A percentile compares a stretch with the other conserved stretches of the same genome.
Evolutionary conservation across 2,329 filamentous ascomycete genomes (phyloP).

Genomic region (Lecanicillium sp.): DNA sequence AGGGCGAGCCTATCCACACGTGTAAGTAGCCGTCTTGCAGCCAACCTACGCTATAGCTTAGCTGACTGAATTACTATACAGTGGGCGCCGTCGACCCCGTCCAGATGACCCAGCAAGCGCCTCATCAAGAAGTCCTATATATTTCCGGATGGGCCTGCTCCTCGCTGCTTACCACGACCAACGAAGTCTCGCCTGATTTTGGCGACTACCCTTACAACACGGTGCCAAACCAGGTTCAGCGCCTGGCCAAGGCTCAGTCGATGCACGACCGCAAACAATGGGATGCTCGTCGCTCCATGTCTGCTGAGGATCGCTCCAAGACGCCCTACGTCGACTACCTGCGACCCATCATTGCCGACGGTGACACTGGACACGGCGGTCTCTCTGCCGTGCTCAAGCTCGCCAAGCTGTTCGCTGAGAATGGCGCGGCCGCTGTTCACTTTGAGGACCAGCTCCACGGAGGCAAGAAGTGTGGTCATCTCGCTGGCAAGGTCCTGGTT

Average conservation of each 20-base stretch:
- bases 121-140: constrained; percentile 93
- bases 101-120: constrained; percentile 97
- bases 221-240: constrained; percentile 94
- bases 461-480: constrained; percentile 95
- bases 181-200: constrained; percentile 96
- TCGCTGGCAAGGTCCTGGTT: constrained; percentile 92
- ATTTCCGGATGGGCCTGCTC: constrained; percentile 97
- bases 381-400: constrained; percentile 90
- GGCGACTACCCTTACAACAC: constrained; percentile 99
- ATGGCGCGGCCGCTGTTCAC: constrained; percentile 90
- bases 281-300: constrained; percentile 75
- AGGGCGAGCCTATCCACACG: constrained; percentile 86
- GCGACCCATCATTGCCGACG: constrained; percentile 90
- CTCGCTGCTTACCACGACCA: constrained; percentile 82
- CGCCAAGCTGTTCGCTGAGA: constrained; percentile 94
- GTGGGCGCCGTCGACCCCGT: constrained; percentile 98
- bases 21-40: constrained; percentile 60
- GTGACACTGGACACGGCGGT: constrained; percentile 92
- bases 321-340: constrained; percentile 88
- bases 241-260: constrained; percentile 91
- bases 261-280: constrained; percentile 96
- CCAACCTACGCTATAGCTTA: too few relatives aligned
- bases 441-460: constrained; percentile 98
- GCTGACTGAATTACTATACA: constrained; percentile 24
- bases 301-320: constrained; percentile 58